phyloP scores from a whole-genome alignment of 164 flowering plant genomes.

The Santalum album region DNA sequence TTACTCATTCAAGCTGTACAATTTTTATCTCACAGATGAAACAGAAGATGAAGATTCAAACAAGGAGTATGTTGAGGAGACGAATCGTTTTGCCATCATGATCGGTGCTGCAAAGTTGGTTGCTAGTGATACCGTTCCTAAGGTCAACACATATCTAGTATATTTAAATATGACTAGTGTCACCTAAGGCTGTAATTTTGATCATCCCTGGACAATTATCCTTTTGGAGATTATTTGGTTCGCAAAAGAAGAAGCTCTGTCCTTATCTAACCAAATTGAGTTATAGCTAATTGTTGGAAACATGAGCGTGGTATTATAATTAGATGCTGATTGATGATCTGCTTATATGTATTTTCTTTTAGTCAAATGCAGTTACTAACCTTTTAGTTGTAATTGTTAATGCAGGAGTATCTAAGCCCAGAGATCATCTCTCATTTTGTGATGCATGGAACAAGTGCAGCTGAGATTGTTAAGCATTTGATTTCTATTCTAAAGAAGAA shows the following conservation, averaged over 20 bases:
- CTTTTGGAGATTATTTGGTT: no score
- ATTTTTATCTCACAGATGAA: slow-evolving; percentile 59
- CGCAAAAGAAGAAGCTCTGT: no score
- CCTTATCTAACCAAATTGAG: no score
- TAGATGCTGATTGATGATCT: not conserved
- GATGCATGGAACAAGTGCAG: slow-evolving; percentile 76
- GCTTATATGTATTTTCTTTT: not conserved
- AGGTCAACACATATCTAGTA: slow-evolving; percentile 34
- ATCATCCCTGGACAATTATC: no score
- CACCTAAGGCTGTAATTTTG: no score
- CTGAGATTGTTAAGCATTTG: slow-evolving; percentile 78
- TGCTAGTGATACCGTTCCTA: slow-evolving; percentile 58
- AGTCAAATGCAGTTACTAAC: not conserved
- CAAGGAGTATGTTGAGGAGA: slow-evolving; percentile 87
- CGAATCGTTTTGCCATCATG: slow-evolving; percentile 72
- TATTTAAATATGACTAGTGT: not conserved
- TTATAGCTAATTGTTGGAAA: no score
- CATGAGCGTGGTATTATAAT: not conserved
- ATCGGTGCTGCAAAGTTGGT: slow-evolving; percentile 86
- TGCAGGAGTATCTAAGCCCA: slow-evolving; percentile 86
- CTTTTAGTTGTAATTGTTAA: not conserved
- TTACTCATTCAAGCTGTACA: no score
- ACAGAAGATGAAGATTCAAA: slow-evolving; percentile 81
- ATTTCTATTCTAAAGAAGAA: slow-evolving; percentile 61
- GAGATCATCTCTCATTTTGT: slow-evolving; percentile 82